A percentile compares a stretch with the other conserved stretches of the same genome.
phyloP scores from a whole-genome alignment of 768 basidiomycete species.

The Pleurotus ostreatus region DNA sequence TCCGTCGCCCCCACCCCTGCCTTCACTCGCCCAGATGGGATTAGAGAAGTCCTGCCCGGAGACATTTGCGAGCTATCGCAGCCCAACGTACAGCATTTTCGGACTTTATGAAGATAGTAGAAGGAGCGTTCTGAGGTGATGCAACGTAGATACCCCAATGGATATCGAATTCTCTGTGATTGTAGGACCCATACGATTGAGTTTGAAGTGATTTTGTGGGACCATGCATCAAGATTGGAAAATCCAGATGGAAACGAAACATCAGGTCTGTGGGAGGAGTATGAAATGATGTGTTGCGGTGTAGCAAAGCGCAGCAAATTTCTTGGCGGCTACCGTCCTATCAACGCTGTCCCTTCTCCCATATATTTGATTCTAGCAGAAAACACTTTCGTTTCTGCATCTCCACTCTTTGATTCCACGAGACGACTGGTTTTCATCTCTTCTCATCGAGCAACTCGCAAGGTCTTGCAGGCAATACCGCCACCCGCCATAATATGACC shows the following conservation, averaged over 20 bases:
- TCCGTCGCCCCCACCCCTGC: slow-evolving; percentile 73
- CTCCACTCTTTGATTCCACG: slow-evolving; percentile 1
- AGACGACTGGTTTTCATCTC: slow-evolving; percentile 7
- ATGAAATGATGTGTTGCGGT: background rate
- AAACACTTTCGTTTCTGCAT: background rate
- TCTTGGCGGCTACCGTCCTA: background rate
- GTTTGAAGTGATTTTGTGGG: no score
- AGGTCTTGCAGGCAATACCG: slow-evolving; percentile 5
- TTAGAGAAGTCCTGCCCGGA: slow-evolving; percentile 59
- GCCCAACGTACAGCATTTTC: slow-evolving; percentile 82
- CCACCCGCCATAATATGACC: background rate
- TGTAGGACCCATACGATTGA: no score
- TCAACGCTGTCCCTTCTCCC: background rate
- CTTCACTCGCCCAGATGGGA: slow-evolving; percentile 76
- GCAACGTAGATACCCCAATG: background rate
- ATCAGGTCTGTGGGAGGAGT: background rate
- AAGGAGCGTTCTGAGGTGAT: slow-evolving; percentile 12
- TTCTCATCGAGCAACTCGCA: background rate
- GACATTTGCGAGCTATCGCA: slow-evolving; percentile 63
- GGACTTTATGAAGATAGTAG: slow-evolving; percentile 62
- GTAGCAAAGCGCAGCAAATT: background rate
- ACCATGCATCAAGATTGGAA: no score
- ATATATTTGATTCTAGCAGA: background rate
- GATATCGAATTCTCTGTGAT: no score
- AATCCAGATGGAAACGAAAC: background rate